A percentile compares a stretch with the other conserved stretches of the same genome.
Evolutionary conservation across 345 rosid genomes (phyloP).

Genomic region (Lepidium aucheri): DNA sequence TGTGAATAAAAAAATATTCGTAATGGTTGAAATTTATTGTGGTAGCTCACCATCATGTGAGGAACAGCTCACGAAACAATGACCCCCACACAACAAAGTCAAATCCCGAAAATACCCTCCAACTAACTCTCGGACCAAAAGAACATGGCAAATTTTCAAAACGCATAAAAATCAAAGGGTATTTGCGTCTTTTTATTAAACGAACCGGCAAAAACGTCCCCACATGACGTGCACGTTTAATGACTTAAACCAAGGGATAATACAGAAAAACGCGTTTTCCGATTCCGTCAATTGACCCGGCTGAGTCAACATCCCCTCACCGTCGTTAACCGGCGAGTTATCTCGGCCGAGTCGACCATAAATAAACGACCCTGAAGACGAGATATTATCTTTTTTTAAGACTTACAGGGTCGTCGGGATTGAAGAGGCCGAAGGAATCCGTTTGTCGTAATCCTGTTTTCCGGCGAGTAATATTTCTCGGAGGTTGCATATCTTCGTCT

Average conservation of each 20-base stretch:
- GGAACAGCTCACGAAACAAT: slow-evolving; percentile 46
- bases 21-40: slow-evolving; percentile 24
- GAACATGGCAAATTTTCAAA: neutral
- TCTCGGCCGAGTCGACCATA: slow-evolving; percentile 18
- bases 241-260: neutral
- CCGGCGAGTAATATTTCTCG: slow-evolving; percentile 20
- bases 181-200: slow-evolving; percentile 19
- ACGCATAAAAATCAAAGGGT: slow-evolving; percentile 12
- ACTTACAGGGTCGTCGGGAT: slow-evolving; percentile 24
- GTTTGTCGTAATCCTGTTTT: slow-evolving; percentile 27
- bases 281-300: slow-evolving; percentile 23
- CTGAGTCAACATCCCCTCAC: slow-evolving; percentile 4
- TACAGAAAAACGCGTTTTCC: slow-evolving; percentile 27
- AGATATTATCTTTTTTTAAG: neutral
- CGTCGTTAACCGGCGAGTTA: slow-evolving; percentile 18
- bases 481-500: neutral
- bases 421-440: slow-evolving; percentile 8
- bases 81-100: neutral
- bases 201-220: slow-evolving; percentile 16
- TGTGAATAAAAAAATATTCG: neutral
- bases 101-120: slow-evolving; percentile 31
- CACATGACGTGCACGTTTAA: slow-evolving; percentile 23
- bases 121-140: neutral
- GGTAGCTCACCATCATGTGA: slow-evolving; percentile 35
- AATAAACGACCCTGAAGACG: neutral